These are phyloP conservation scores for Metschnikowia aberdeeniae DNA, from an alignment of 805 yeast species.

Conservation along the genomic window DNA sequence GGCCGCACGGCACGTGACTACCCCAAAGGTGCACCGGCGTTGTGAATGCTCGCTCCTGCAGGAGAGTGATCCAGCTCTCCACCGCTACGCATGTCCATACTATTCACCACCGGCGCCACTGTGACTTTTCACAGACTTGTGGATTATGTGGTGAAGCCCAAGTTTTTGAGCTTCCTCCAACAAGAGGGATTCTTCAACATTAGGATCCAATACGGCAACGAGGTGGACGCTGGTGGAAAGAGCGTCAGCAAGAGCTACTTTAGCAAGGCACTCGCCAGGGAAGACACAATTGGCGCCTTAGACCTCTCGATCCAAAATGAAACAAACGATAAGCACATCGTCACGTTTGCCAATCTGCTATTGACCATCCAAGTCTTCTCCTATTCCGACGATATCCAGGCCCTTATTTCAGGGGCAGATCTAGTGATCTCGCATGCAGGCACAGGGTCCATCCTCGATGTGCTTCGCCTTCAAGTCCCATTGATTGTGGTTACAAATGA, in stretches of 20 bases:
- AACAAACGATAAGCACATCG: slow-evolving; percentile 16
- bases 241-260: slow-evolving; percentile 25
- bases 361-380: slow-evolving; percentile 25
- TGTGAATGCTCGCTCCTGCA: too few relatives aligned
- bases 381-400: slow-evolving; percentile 22
- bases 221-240: slow-evolving; percentile 15
- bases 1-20: too few relatives aligned
- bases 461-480: slow-evolving; percentile 51
- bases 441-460: slow-evolving; percentile 87
- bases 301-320: slow-evolving; percentile 13
- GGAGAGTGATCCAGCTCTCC: too few relatives aligned
- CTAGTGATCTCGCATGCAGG: slow-evolving; percentile 85
- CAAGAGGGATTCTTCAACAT: slow-evolving; percentile 31
- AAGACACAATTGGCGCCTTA: slow-evolving; percentile 10
- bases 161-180: slow-evolving; percentile 35
- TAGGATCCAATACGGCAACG: slow-evolving; percentile 32
- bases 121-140: slow-evolving; percentile 69
- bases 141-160: slow-evolving; percentile 30
- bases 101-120: slow-evolving; percentile 90
- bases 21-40: too few relatives aligned
- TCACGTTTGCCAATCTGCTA: slow-evolving; percentile 5
- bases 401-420: slow-evolving; percentile 44
- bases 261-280: slow-evolving; percentile 15
- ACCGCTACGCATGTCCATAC: slow-evolving; percentile 13
- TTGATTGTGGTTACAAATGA: slow-evolving; percentile 70